These are phyloP conservation scores for Penicillium turbatum DNA, from an alignment of 495 filamentous ascomycete genomes.

Conservation along the genomic window DNA sequence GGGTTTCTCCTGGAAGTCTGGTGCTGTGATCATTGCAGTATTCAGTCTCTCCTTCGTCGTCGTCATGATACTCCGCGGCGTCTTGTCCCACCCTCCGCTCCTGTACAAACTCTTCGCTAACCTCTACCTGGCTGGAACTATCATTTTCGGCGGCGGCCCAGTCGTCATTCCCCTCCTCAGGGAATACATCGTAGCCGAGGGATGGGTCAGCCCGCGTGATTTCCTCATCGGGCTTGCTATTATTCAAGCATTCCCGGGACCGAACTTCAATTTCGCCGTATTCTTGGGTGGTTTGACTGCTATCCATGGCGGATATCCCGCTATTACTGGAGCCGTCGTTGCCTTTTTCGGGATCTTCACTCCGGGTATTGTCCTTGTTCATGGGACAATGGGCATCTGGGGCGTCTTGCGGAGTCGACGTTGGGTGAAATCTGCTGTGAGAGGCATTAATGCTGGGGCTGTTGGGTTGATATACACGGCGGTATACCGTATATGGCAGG, in stretches of 20 bases:
- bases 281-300: neutral
- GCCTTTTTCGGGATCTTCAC: neutral
- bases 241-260: conserved; percentile 3
- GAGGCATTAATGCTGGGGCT: neutral
- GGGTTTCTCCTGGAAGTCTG: neutral
- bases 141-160: conserved; percentile 1
- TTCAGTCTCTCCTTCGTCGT: neutral
- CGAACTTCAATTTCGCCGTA: conserved; percentile 5
- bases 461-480: conserved; percentile 2
- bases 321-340: neutral
- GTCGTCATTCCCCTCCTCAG: neutral
- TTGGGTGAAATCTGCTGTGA: neutral
- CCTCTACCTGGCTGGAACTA: conserved; percentile 2
- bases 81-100: neutral
- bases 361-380: neutral
- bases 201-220: conserved; percentile 2
- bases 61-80: neutral
- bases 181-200: neutral
- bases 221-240: conserved; percentile 5
- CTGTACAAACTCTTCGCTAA: conserved; percentile 2
- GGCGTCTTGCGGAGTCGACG: neutral
- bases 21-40: neutral
- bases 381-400: neutral
- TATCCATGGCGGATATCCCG: neutral
- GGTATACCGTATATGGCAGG: conserved; percentile 2